A percentile compares a stretch with the other conserved stretches of the same genome.
Evolutionary conservation across 2,329 filamentous ascomycete genomes (phyloP).

Genomic region (Alternaria atra): DNA sequence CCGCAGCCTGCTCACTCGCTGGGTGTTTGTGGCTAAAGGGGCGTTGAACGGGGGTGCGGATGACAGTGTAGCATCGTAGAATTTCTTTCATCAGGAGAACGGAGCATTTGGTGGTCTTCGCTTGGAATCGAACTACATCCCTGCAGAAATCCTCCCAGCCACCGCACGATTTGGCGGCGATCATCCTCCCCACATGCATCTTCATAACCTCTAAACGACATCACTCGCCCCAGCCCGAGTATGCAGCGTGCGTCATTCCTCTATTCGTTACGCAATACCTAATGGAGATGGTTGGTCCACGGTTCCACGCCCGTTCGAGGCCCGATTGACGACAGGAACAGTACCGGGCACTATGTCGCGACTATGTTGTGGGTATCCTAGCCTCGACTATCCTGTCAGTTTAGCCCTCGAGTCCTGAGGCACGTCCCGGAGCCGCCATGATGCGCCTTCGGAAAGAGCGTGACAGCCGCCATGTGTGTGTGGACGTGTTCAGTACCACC

Average conservation of each 20-base stretch:
- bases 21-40: conserved; percentile 38
- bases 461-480: conserved; percentile 45
- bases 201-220: conserved; percentile 27
- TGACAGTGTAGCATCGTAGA: conserved; percentile 48
- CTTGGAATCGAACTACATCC: conserved; percentile 17
- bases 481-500: conserved; percentile 40
- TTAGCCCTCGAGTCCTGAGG: conserved; percentile 33
- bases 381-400: conserved; percentile 31
- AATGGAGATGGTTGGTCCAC: conserved; percentile 6
- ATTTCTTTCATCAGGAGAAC: conserved; percentile 37
- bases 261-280: conserved; percentile 3
- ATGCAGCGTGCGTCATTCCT: conserved; percentile 11
- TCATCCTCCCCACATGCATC: conserved; percentile 35
- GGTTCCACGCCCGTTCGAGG: conserved; percentile 10
- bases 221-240: conserved; percentile 20
- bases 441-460: conserved; percentile 19
- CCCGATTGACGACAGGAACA: conserved; percentile 4
- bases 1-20: conserved; percentile 14
- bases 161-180: conserved; percentile 41
- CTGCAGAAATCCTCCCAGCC: conserved; percentile 42
- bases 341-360: conserved; percentile 6
- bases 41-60: conserved; percentile 29
- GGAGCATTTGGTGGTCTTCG: conserved; percentile 30
- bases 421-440: conserved; percentile 24
- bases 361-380: conserved; percentile 32